Conservation (phyloP, 805 yeast species). For the Metschnikowia noctiluminum region DNA sequence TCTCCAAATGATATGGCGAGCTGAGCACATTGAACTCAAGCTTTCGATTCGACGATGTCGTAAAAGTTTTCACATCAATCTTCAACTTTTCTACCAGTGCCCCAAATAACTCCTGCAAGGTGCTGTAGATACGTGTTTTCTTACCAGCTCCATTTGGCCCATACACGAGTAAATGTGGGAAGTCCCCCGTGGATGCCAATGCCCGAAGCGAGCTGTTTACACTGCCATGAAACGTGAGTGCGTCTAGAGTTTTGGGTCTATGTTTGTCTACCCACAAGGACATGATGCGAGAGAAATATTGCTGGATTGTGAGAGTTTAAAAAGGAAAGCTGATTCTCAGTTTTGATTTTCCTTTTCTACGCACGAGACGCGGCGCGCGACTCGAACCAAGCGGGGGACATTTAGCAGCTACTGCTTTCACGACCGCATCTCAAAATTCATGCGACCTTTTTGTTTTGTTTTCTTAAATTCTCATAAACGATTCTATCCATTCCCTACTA, state of each 20-base stretch:
- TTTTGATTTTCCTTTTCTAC: neutral
- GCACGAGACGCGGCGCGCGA: constrained; percentile 4
- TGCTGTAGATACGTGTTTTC: constrained; percentile 84
- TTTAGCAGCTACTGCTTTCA: neutral
- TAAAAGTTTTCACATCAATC: constrained; percentile 84
- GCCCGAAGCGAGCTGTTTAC: constrained; percentile 64
- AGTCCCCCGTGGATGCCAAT: constrained; percentile 67
- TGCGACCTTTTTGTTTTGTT: too few relatives aligned
- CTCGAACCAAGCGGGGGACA: neutral
- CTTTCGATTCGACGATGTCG: constrained; percentile 69
- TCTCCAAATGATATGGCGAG: constrained; percentile 85
- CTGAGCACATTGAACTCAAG: constrained; percentile 92
- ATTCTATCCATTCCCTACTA: too few relatives aligned
- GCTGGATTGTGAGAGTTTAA: too few relatives aligned
- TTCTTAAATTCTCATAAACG: too few relatives aligned
- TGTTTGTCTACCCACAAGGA: constrained; percentile 96
- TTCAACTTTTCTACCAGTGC: constrained; percentile 72
- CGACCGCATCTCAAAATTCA: too few relatives aligned
- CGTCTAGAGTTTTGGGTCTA: constrained; percentile 68
- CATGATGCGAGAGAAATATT: constrained; percentile 41
- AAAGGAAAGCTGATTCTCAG: too few relatives aligned
- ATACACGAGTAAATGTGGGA: constrained; percentile 88
- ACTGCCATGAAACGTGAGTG: constrained; percentile 62
- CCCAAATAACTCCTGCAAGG: constrained; percentile 79
- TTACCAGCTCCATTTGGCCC: constrained; percentile 98